These are phyloP conservation scores for Lactifluus volemus DNA, from an alignment of 768 basidiomycete genomes.

Conservation along the genomic window DNA sequence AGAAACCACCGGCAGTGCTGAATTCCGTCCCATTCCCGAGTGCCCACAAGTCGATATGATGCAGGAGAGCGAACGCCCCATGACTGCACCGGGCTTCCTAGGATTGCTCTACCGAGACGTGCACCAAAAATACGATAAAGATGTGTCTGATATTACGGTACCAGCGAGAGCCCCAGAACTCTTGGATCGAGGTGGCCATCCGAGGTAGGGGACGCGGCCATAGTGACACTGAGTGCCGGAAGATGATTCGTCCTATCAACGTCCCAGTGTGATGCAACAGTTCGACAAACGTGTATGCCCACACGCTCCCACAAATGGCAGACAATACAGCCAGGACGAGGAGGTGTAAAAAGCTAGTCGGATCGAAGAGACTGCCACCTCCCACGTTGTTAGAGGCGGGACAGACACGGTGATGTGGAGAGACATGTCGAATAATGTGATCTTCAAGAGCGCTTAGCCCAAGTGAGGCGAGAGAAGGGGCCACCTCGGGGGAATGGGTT, in stretches of 20 bases:
- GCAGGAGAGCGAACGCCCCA: conserved; percentile 64
- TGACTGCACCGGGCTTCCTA: conserved; percentile 41
- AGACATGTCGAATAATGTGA: background rate
- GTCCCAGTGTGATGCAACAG: conserved; percentile 23
- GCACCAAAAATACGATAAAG: conserved; percentile 28
- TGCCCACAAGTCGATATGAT: conserved; percentile 49
- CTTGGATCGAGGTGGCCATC: conserved; percentile 28
- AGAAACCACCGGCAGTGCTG: conserved; percentile 37
- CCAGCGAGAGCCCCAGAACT: conserved; percentile 35
- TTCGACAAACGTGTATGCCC: conserved; percentile 12
- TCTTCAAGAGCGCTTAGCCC: background rate
- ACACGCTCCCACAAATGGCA: conserved; percentile 1
- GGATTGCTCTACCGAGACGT: conserved; percentile 27
- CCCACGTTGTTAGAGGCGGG: background rate
- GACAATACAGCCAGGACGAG: background rate
- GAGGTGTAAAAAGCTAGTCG: background rate
- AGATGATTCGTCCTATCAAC: conserved; percentile 23
- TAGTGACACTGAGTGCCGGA: conserved; percentile 34
- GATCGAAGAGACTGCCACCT: conserved; percentile 5
- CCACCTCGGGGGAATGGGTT: background rate
- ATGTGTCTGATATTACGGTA: conserved; percentile 29
- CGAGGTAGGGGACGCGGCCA: conserved; percentile 32
- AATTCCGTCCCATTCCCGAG: conserved; percentile 48
- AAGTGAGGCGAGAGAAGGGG: background rate
- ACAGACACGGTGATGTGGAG: background rate